Evolutionary conservation across 768 basidiomycete genomes (phyloP), one percentile per base, ranked within the genome.

Genomic region (Gymnopilus junonius): DNA sequence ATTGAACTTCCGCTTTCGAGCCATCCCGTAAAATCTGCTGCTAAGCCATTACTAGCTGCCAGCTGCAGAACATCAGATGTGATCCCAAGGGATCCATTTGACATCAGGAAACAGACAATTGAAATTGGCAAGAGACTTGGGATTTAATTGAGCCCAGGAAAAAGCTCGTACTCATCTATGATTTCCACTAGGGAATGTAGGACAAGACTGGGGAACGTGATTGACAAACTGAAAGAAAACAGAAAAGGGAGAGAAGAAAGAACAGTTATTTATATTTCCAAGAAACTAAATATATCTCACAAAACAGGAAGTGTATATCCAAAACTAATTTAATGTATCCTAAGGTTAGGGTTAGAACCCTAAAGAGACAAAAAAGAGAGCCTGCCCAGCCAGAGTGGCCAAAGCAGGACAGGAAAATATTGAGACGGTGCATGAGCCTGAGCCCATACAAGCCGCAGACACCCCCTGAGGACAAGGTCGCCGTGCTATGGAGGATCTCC

Each of bases 361-460:
- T 3, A 14, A 15, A 69, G 62, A 12, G 45, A 4, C 74, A 66
- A 73, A 79, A 82, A 80, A 77, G 71, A 73, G 64, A 77, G 82
- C 82, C 82, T 77, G 73, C 79, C 77, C 80, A 83, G 83, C 83
- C 83, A 84, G 84, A 85, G 83, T 84, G 86, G 85, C 85, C 82
- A 70, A 81, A 83, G 83, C 77, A 80, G 85, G 85, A 88, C 87
- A 75, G 88, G 87, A 82, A 90, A 90, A 90, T 89, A 89, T 90
- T 88, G 68, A 79, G 87, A 89, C 86, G 83, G 85, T 90, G 87
- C 88, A 87, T 88, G 84, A 83, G 81, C 87, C 86, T 82, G 83
- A 86, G 86, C 85, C 76, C 85, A 88, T 84, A 87, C 86, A 87
- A 87, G 75, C 82, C 80, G 72, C 70, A 71, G 70, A 75, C 73